phyloP scores from a whole-genome alignment of 139 green algal genomes.

The Edaphochlamys debaryana region DNA sequence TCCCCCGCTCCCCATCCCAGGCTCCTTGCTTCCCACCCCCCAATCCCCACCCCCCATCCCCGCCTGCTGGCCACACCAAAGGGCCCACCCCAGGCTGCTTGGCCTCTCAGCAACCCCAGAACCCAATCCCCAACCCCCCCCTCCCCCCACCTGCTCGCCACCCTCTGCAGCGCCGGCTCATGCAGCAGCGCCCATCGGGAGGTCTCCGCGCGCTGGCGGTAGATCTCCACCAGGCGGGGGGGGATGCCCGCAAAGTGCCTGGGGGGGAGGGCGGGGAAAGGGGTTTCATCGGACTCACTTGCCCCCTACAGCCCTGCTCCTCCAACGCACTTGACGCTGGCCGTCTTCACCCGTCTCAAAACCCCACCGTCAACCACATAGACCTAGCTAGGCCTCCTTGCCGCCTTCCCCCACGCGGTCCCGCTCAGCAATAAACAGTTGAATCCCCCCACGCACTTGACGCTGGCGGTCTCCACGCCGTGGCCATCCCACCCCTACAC shows the following conservation, averaged over 20 bases:
- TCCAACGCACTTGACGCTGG: not conserved
- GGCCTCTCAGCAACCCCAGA: too few relatives aligned
- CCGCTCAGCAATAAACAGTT: too few relatives aligned
- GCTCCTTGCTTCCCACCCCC: too few relatives aligned
- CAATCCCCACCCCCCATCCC: too few relatives aligned
- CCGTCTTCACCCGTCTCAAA: conserved; percentile 6
- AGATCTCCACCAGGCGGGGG: conserved; percentile 40
- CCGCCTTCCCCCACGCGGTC: too few relatives aligned
- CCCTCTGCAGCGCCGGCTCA: not conserved
- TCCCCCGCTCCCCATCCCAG: too few relatives aligned
- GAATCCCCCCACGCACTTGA: not conserved
- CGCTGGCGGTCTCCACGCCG: conserved; percentile 14
- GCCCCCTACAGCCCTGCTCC: not conserved
- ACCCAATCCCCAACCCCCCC: not conserved
- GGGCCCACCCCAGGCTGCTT: not conserved
- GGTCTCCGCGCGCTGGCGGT: conserved; percentile 13
- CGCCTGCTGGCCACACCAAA: too few relatives aligned
- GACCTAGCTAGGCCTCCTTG: too few relatives aligned
- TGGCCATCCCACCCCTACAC: too few relatives aligned
- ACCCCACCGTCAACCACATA: too few relatives aligned
- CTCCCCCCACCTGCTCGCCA: not conserved
- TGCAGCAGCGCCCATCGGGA: conserved; percentile 5
- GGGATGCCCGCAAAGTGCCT: conserved; percentile 42
- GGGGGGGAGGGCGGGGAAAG: not conserved
- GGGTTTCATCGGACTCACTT: not conserved